Base-by-base conservation (phyloP, 768 basidiomycete species). In the Chlorophyllum brunneum region DNA sequence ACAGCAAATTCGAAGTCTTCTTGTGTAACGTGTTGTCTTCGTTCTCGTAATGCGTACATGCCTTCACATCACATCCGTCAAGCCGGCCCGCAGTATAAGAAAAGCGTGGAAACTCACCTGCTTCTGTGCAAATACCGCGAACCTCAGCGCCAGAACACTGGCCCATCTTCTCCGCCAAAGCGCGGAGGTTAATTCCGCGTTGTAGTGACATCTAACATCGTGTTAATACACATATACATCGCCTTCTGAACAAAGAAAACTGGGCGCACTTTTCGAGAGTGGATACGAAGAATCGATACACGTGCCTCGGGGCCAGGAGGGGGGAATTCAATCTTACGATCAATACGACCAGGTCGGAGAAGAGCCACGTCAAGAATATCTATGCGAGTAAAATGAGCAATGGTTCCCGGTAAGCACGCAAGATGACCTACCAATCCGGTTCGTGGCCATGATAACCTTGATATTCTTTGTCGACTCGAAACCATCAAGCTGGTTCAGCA, bases 1-100 rank as follows among this genome's bases (percentile, higher is more conserved):
- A 98, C 89, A 29, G 95, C 95, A 74, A 98, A 94, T 75, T 98
- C 97, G 63, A 98, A 98, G 64, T 98, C 95, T 64, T 98, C 95
- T 68, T 97, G 95, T 2, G 95, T 97, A 45, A 98, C 95, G 67
- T 98, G 95, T 58, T 97, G 95, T 58, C 95, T 75, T 54, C 95
- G 81, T 70, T 99, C 95, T 15, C 95, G 82, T 2, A 99, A 76
- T 0, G 95, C 95, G 63, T 97, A 98, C 95, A 98, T 98, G 23
- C 92, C 92, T 86, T 56, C 10, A 33, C 7, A 52, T 24, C 13
- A 41, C 8, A 54, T 51, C 30, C 30, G 43, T 36, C 10, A 59
- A 24, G 22, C 36, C 4, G 22, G 1, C n/a, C 30, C 8, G 44
- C 24, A 38, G 26, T 26, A 13, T 15, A 40, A 18, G 15, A 15